Evolutionary conservation across 352 stramenopile genomes (phyloP).

Genomic region (Blastocystis sp.): DNA sequence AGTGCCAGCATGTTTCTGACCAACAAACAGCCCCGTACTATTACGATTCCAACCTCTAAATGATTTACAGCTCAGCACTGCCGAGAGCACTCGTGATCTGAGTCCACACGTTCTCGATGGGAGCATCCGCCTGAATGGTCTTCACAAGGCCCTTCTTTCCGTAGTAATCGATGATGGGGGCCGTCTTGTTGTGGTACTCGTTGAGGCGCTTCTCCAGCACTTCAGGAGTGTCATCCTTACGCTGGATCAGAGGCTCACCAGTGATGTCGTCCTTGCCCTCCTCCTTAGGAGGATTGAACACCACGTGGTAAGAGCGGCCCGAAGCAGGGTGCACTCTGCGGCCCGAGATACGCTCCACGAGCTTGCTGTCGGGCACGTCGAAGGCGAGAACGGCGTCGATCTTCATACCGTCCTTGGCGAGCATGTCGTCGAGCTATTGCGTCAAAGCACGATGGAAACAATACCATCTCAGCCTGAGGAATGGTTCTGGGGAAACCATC

Average conservation of each 20-base stretch:
- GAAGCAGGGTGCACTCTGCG: constrained; percentile 92
- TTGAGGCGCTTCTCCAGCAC: constrained; percentile 88
- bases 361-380: constrained; percentile 90
- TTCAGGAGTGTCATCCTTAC: constrained; percentile 92
- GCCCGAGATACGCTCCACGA: constrained; percentile 94
- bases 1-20: not conserved
- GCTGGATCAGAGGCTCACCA: constrained; percentile 93
- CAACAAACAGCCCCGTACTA: not conserved
- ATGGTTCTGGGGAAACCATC: constrained; percentile 98
- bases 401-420: constrained; percentile 85
- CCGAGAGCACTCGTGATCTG: constrained; percentile 70
- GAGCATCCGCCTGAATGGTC: constrained; percentile 72
- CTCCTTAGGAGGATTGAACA: constrained; percentile 93
- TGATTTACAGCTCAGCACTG: constrained; percentile 66
- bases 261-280: constrained; percentile 88
- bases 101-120: constrained; percentile 70
- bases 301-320: constrained; percentile 94
- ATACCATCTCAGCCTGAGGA: constrained; percentile 91
- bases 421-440: constrained; percentile 91
- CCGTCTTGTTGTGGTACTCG: constrained; percentile 93
- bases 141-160: constrained; percentile 64
- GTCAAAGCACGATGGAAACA: not conserved
- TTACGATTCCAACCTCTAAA: constrained; percentile 61
- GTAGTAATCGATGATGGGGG: constrained; percentile 91
- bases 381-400: constrained; percentile 92